Base-by-base conservation (phyloP, 2,329 filamentous ascomycete genomes). In the Botryotinia globosa region DNA sequence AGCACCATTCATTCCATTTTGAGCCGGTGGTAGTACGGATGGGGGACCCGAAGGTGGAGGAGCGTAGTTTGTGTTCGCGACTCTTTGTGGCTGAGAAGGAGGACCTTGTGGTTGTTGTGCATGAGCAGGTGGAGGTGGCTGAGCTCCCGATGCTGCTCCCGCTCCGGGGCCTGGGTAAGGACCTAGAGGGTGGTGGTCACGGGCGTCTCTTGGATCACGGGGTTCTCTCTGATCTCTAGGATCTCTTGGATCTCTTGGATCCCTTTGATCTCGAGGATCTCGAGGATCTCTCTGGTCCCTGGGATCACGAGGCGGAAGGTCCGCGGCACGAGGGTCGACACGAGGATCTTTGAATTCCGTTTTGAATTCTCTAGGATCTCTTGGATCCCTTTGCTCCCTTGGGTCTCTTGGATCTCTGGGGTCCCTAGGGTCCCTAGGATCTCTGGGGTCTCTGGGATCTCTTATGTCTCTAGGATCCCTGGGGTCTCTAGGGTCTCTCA, bases 21-120 rank as follows among this genome's bases (percentile, higher is more conserved):
- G 83, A 67, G 86, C 85, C 51, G 82, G 82, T 51, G 82, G 83
- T 37, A 81, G 82, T 42, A 82, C 83, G 71, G 84, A 84, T 64
- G 83, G 83, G 42, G 81, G 80, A 16, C 81, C 81, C 63, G 62
- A 42, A 59, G 70, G 70, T 34, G 54, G 62, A 87, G 87, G 10
- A 54, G 87, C 85, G 79, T 88, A 89, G 78, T 86, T 88, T 32
- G 88, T 85, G 82, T 92, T 88, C 76, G 87, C 83, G 32, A 87
- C 86, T 74, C 90, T 87, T 61, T 88, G 87, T 74, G 81, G 80
- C 74, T 82, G 81, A 78, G 81, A 83, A 78, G 81, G 83, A 68
- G 58, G 84, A 44, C 69, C 74, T 73, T 73, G 73, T 32, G 34
- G 16, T 39, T 62, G 56, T 54, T 72, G 74, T 56, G 51, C 42